Evolutionary conservation across 306 rosid genomes (phyloP), one percentile per base, ranked within the genome.

Genomic region (Gleditsia sinensis): DNA sequence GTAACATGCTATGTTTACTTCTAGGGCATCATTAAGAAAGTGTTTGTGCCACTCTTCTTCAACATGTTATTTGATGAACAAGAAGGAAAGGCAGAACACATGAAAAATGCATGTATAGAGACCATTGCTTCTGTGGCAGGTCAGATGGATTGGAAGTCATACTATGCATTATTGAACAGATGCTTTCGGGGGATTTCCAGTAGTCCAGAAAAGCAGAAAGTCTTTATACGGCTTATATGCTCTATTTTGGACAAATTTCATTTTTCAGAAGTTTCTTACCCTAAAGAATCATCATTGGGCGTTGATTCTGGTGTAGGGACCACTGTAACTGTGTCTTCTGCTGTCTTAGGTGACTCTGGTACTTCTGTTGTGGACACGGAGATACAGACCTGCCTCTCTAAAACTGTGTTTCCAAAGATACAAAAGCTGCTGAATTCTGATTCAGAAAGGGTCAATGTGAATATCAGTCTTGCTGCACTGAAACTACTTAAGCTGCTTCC

Each of bases 401-500:
- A 90, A 71, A 45, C 61, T 21, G 90, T 94, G 71, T 85, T 94
- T 58, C 97, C 98, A 4, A 91, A 88, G 86, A 82, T 94, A 74
- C 97, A 87, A 45, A 88, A 86, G 86, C 75, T 89, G 68, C 80
- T 91, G 40, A 75, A 85, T 77, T 89, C 83, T 72, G 94, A 91
- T 78, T 88, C 97, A 23, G 98, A 88, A 69, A 91, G 67, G 80
- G 89, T 94, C 60, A 91, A 84, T 82, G 88, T 90, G 36, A 89
- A 87, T 81, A 76, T 86, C 84, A 84, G 84, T 83, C 88, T 94
- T 69, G 97, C 96, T 65, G 93, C 97, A 3, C 77, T 94, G 45
- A 94, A 90, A 80, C 65, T 94, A 55, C 88, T 94, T 27, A 94
- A 88, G 86, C 78, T 94, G 85, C 95, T 94, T 72, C 90, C 96